phyloP scores from a whole-genome alignment of 2,329 filamentous ascomycete genomes.

The Sporothrix pseudoabietina region DNA sequence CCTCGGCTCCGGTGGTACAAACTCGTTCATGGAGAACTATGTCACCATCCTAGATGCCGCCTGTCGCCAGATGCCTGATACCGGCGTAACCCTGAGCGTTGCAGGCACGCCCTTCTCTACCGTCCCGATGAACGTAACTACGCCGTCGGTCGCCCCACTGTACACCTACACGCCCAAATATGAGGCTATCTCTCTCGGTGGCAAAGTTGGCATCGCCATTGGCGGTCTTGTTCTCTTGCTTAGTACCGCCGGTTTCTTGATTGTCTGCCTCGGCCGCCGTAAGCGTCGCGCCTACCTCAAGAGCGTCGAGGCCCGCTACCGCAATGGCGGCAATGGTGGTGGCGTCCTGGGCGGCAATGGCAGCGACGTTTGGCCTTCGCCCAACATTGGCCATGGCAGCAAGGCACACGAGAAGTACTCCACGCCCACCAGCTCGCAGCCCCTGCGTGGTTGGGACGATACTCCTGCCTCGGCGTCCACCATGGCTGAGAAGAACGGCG shows the following conservation, averaged over 20 bases:
- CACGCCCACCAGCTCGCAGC: slow-evolving; percentile 58
- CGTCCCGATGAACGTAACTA: slow-evolving; percentile 52
- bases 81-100: slow-evolving; percentile 53
- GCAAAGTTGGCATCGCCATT: slow-evolving; percentile 61
- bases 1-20: slow-evolving; percentile 42
- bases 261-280: slow-evolving; percentile 60
- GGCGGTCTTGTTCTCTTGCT: slow-evolving; percentile 55
- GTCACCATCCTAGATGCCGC: slow-evolving; percentile 57
- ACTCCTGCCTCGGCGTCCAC: slow-evolving; percentile 47
- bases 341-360: not conserved
- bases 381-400: slow-evolving; percentile 29
- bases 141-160: slow-evolving; percentile 47
- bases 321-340: slow-evolving; percentile 40
- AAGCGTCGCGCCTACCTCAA: slow-evolving; percentile 56
- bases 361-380: slow-evolving; percentile 45
- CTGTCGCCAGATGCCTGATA: slow-evolving; percentile 55
- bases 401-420: slow-evolving; percentile 49
- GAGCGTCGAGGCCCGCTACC: slow-evolving; percentile 48
- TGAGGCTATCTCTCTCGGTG: slow-evolving; percentile 55
- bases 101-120: slow-evolving; percentile 57
- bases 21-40: slow-evolving; percentile 56
- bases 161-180: slow-evolving; percentile 47
- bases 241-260: slow-evolving; percentile 51
- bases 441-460: slow-evolving; percentile 57
- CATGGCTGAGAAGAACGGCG: slow-evolving; percentile 41